Percentiles rank a stretch among this genome's conserved stretches.
These are phyloP conservation scores for Gymnopilus junonius DNA, from an alignment of 768 basidiomycete species.

Conservation along the genomic window DNA sequence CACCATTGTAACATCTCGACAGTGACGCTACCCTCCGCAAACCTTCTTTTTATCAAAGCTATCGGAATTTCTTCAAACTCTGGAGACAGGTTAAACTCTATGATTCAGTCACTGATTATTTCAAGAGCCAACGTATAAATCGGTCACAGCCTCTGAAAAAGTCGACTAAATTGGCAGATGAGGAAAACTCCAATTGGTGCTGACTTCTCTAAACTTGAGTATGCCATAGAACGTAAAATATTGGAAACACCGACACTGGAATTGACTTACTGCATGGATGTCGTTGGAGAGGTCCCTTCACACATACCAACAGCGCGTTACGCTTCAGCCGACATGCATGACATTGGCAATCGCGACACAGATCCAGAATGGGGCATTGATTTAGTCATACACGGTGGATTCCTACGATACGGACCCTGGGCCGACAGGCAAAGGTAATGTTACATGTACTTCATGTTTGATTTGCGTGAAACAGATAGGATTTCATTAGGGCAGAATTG, in stretches of 20 bases:
- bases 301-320: conserved; percentile 26
- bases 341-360: conserved; percentile 86
- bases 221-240: conserved; percentile 85
- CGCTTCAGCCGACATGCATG: conserved; percentile 47
- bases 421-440: conserved; percentile 87
- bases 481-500: conserved; percentile 61
- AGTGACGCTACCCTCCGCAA: conserved; percentile 37
- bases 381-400: conserved; percentile 75
- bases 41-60: conserved; percentile 38
- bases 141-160: conserved; percentile 25
- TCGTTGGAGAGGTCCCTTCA: conserved; percentile 74
- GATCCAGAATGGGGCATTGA: conserved; percentile 96
- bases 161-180: conserved; percentile 45
- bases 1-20: neutral
- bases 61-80: conserved; percentile 48
- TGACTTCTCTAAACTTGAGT: conserved; percentile 69
- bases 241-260: conserved; percentile 80
- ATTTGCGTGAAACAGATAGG: neutral
- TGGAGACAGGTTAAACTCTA: conserved; percentile 61
- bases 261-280: conserved; percentile 85
- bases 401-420: conserved; percentile 92
- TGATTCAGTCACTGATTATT: conserved; percentile 39
- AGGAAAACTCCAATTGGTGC: conserved; percentile 57
- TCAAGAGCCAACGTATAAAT: conserved; percentile 27
- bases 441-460: neutral